A percentile compares a stretch with the other conserved stretches of the same genome.
Conservation (phyloP, 306 rosid species). For the Ochetophila trinervis region DNA sequence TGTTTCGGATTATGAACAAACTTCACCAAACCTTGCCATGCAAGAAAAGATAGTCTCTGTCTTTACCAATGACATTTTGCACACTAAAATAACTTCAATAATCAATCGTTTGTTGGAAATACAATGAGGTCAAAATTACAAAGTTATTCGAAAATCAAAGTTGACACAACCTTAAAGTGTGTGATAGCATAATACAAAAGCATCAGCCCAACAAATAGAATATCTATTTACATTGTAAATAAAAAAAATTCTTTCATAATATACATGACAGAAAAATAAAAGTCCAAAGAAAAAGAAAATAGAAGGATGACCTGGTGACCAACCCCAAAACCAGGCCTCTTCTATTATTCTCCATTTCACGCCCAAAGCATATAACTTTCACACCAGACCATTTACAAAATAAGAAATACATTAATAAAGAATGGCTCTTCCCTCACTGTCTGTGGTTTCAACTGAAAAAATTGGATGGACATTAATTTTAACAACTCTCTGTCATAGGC, state of each 20-base stretch:
- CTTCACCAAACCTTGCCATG: too few species aligned
- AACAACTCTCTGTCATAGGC: conserved; percentile 10
- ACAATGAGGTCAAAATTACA: not conserved
- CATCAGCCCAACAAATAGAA: conserved; percentile 18
- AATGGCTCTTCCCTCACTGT: conserved; percentile 28
- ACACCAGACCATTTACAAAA: conserved; percentile 41
- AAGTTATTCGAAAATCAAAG: not conserved
- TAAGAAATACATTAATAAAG: conserved; percentile 20
- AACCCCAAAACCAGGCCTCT: conserved; percentile 24
- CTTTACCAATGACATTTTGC: too few species aligned
- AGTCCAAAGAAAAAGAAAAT: not conserved
- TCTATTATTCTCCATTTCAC: conserved; percentile 22
- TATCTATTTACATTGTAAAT: conserved; percentile 28
- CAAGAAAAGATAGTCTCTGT: too few species aligned
- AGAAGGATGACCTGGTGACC: conserved; percentile 10
- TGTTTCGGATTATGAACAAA: too few species aligned
- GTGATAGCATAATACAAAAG: not conserved
- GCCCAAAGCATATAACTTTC: conserved; percentile 27
- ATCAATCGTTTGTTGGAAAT: too few species aligned
- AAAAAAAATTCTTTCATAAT: conserved; percentile 11
- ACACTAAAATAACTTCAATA: too few species aligned
- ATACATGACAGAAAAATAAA: conserved; percentile 11
- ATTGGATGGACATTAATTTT: conserved; percentile 21
- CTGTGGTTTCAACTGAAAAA: conserved; percentile 27
- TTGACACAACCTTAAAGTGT: not conserved